Base-by-base conservation (phyloP, 805 yeast genomes). In the Ogataea minuta region DNA sequence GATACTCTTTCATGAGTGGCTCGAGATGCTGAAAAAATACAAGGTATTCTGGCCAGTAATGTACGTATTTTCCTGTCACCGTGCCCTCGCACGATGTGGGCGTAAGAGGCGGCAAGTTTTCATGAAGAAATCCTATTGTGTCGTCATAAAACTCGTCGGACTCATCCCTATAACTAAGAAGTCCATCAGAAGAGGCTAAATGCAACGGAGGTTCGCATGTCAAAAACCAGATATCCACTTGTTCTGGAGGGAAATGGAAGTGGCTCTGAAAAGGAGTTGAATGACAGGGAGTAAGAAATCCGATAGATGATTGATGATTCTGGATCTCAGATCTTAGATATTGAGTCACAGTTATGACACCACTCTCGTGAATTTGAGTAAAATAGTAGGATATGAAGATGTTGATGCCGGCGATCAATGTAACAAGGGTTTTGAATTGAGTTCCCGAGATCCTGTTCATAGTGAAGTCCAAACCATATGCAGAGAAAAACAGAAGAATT, bases 231-330 rank as follows among this genome's bases (percentile, higher is more conserved):
- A 80, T 53, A n/a, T 60, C 45, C 9, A 75, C 72, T 1, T 57
- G 50, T 2, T 52, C 51, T 12, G 66, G 57, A 8, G 66, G 59
- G 15, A 84, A 64, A 54, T 90, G 95, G 28, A 93, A 62, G 56
- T 84, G 79, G 17, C 93, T 77, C 56, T 88, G 96, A 80, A 93
- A 85, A 2, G 99, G 99, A 0, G 97, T 91, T 0, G 98, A 90
- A 60, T 93, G 99, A 54, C 99, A 93, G 0, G 99, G 99, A 56
- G 90, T 88, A 11, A 93, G 60, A 50, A 93, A 86, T 0, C 96
- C 95, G 20, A 90, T 63, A 9, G 25, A 16, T 11, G 39, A 40
- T 3, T 26, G 21, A 2, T 10, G 15, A 4, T 37, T 15, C 5
- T 50, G 30, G 4, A 57, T 47, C 9, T 46, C 35, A 5, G 53